Conservation (phyloP, 257 asterid species). For the Nicotiana paniculata region DNA sequence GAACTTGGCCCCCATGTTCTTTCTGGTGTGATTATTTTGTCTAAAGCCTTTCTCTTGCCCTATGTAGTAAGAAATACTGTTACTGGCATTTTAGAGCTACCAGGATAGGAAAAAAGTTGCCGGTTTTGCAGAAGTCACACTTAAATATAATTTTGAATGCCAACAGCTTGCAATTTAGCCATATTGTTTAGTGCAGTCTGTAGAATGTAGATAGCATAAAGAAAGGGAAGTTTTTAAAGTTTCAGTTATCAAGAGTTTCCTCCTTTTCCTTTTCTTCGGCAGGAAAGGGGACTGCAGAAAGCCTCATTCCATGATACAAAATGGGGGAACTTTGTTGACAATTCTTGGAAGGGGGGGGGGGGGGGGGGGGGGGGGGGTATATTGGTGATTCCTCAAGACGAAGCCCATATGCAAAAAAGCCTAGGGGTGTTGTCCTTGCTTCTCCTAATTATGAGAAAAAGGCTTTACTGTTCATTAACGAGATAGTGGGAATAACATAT, state of each 20-base stretch:
- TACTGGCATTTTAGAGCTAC: not conserved
- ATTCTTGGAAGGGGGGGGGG: not conserved
- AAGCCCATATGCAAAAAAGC: not conserved
- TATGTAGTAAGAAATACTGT: no score
- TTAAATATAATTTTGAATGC: not conserved
- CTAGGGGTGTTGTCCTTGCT: not conserved
- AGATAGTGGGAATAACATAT: not conserved
- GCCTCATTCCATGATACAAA: not conserved
- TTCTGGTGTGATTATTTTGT: not conserved
- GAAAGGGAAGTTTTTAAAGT: not conserved
- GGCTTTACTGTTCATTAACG: not conserved
- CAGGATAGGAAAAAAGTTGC: not conserved
- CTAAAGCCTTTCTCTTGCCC: not conserved
- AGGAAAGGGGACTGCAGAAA: not conserved
- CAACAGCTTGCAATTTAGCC: not conserved
- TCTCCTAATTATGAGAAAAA: not conserved
- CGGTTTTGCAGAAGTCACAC: no score
- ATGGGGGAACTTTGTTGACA: not conserved
- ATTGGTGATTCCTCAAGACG: not conserved
- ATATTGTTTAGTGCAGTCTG: no score
- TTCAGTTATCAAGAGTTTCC: not conserved
- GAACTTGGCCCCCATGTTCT: not conserved
- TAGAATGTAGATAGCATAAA: not conserved
- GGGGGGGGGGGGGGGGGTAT: not conserved
- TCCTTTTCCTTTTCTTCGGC: not conserved